phyloP scores from a whole-genome alignment of 73 alveolate species.

The Paramecium tetraurelia region DNA sequence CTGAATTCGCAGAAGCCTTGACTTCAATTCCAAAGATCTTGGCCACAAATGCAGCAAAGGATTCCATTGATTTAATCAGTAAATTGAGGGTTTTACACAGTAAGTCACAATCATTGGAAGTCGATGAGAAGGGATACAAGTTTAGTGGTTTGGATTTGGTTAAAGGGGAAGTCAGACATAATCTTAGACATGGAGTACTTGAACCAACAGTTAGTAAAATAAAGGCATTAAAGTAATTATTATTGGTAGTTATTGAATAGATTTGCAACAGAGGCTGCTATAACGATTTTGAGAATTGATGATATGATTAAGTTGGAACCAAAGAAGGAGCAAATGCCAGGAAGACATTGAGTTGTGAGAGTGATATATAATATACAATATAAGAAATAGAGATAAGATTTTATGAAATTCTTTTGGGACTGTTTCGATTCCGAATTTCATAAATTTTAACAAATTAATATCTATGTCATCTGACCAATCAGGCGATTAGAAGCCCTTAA shows the following conservation, averaged over 20 bases:
- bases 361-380: background rate
- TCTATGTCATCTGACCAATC: background rate
- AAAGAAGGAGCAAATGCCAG: constrained; percentile 73
- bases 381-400: background rate
- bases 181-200: constrained; percentile 95
- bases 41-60: constrained; percentile 98
- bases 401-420: background rate
- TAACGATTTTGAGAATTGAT: constrained; percentile 96
- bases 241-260: background rate
- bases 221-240: constrained; percentile 78
- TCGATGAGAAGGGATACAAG: constrained; percentile 68
- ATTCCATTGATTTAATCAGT: constrained; percentile 93
- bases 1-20: constrained; percentile 96
- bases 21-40: constrained; percentile 96
- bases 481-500: background rate
- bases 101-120: constrained; percentile 79
- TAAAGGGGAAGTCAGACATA: constrained; percentile 94
- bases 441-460: background rate
- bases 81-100: constrained; percentile 93
- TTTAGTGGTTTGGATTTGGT: constrained; percentile 92
- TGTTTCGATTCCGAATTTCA: background rate
- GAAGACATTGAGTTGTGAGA: constrained; percentile 56
- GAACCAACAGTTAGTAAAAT: constrained; percentile 98
- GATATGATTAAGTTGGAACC: constrained; percentile 93
- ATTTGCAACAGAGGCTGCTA: constrained; percentile 99